Conservation (phyloP, 2,329 filamentous ascomycete species). For the Alternaria novae-zelandiae region DNA sequence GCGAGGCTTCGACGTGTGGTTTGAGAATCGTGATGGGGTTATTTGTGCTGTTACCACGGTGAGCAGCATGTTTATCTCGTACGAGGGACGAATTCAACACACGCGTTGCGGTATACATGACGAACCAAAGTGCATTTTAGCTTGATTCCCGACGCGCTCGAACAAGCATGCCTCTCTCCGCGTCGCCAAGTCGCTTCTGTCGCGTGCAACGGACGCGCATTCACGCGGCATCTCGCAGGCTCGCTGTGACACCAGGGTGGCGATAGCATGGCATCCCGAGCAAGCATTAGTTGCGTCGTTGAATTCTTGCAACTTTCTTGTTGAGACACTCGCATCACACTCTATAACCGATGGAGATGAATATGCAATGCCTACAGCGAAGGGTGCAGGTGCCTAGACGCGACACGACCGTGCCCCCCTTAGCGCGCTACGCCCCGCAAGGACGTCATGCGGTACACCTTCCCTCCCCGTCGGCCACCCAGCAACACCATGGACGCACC, state of each 20-base stretch:
- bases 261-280: neutral
- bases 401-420: neutral
- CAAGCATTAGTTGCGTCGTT: neutral
- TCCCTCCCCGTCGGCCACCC: neutral
- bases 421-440: neutral
- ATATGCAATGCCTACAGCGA: neutral
- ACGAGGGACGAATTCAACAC: neutral
- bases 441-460: neutral
- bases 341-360: fast-evolving
- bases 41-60: neutral
- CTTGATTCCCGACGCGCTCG: too few species aligned
- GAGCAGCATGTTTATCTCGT: neutral
- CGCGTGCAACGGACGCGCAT: neutral
- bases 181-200: neutral
- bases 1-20: neutral
- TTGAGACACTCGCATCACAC: neutral
- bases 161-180: neutral
- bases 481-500: neutral
- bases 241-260: neutral
- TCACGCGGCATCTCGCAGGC: neutral
- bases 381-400: neutral
- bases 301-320: neutral
- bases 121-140: too few species aligned
- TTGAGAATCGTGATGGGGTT: too few species aligned
- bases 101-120: neutral